These are phyloP conservation scores for Colletotrichum lini DNA, from an alignment of 2,329 filamentous ascomycete genomes.

Conservation along the genomic window DNA sequence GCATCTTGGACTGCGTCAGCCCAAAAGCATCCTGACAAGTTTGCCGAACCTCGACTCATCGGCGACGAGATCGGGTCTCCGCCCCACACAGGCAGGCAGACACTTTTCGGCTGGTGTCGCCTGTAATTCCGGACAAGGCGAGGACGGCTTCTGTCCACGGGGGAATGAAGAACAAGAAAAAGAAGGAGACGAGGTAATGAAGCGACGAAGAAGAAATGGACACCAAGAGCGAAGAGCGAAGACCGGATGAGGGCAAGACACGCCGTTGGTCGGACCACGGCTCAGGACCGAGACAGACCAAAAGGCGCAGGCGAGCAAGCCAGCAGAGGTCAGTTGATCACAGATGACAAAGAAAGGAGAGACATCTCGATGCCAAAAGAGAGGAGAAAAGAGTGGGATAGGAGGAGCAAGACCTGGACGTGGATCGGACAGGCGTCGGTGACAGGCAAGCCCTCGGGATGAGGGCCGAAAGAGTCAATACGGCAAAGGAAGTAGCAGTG, in stretches of 20 bases:
- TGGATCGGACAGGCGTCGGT: neutral
- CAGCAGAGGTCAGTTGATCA: constrained; percentile 32
- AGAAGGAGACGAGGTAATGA: neutral
- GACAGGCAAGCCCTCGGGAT: neutral
- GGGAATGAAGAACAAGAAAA: constrained; percentile 12
- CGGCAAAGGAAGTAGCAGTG: neutral
- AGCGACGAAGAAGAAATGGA: constrained; percentile 3
- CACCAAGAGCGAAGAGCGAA: constrained; percentile 18
- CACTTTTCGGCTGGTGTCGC: constrained; percentile 20
- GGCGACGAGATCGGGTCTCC: constrained; percentile 8
- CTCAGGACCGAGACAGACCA: constrained; percentile 34
- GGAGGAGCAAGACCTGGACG: neutral
- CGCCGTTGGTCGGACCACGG: constrained; percentile 31
- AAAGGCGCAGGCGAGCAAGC: constrained; percentile 16
- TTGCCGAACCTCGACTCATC: constrained; percentile 25
- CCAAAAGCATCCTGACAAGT: constrained; percentile 30
- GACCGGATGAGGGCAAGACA: constrained; percentile 33
- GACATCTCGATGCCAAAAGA: constrained; percentile 32
- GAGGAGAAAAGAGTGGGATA: constrained; percentile 16
- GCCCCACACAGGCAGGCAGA: constrained; percentile 5
- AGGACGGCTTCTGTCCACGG: neutral
- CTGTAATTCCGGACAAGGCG: constrained; percentile 28
- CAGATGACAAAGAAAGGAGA: constrained; percentile 17
- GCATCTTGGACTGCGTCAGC: constrained; percentile 14
- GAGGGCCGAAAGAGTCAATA: neutral